Percentiles rank a stretch among this genome's conserved stretches.
These are phyloP conservation scores for Cryptosporidium ryanae DNA, from an alignment of 169 alveolate genomes.

Conservation along the genomic window DNA sequence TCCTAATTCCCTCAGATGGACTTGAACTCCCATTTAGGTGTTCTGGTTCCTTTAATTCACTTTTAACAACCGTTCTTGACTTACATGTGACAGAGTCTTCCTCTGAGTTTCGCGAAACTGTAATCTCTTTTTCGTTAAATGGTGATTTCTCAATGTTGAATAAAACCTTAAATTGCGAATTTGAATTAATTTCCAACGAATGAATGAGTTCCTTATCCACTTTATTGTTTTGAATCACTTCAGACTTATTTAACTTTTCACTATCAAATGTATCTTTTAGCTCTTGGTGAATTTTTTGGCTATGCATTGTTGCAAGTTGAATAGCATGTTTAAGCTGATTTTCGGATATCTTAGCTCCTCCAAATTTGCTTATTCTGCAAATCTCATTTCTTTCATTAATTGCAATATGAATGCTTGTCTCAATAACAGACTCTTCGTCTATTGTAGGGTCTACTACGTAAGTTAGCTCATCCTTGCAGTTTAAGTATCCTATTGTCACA, in stretches of 20 bases:
- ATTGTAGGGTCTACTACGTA: constrained; percentile 63
- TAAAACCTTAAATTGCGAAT: not conserved
- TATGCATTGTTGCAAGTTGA: constrained; percentile 58
- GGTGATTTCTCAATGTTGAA: not conserved
- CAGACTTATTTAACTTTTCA: not conserved
- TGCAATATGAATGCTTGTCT: constrained; percentile 34
- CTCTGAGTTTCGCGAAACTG: not conserved
- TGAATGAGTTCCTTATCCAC: not conserved
- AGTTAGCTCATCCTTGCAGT: constrained; percentile 28
- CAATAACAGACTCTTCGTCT: constrained; percentile 34
- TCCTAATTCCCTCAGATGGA: constrained; percentile 41
- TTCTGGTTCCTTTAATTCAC: not conserved
- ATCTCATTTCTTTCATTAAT: constrained; percentile 36
- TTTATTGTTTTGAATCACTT: not conserved
- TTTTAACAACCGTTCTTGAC: not conserved
- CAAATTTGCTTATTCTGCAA: constrained; percentile 49
- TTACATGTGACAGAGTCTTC: not conserved
- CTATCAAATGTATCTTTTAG: constrained; percentile 14
- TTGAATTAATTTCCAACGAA: not conserved
- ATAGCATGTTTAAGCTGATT: constrained; percentile 52
- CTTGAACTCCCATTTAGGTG: not conserved
- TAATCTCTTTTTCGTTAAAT: not conserved
- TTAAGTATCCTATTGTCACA: constrained; percentile 37
- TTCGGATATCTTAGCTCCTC: constrained; percentile 31
- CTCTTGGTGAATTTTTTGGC: constrained; percentile 40